Evolutionary conservation across 257 asterid genomes (phyloP).

Genomic region (Capsicum pubescens): DNA sequence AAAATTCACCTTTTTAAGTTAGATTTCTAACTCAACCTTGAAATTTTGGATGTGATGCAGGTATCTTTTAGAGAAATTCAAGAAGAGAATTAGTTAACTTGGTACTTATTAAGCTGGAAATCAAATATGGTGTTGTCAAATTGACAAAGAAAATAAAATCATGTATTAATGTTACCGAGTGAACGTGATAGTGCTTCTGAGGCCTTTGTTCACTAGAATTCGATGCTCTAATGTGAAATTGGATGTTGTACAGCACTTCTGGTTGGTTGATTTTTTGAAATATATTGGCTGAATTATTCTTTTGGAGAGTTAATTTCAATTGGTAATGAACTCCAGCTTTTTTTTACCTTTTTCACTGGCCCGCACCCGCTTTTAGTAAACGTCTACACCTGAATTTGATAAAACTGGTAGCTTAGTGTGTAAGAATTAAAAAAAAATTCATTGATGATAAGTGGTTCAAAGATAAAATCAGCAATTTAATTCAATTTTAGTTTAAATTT

Average conservation of each 20-base stretch:
- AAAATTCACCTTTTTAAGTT: not conserved
- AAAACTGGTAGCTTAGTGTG: no score
- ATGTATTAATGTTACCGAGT: no score
- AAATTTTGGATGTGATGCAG: not conserved
- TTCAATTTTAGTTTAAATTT: no score
- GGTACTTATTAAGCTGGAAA: not conserved
- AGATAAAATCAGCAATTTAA: no score
- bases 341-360: no score
- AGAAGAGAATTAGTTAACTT: not conserved
- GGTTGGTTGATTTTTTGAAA: not conserved
- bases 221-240: not conserved
- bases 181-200: not conserved
- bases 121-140: not conserved
- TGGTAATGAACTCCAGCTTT: no score
- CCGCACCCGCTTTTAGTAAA: no score
- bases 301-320: no score
- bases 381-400: no score
- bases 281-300: no score
- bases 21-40: not conserved
- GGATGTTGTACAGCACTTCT: not conserved
- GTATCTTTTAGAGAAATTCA: conserved; percentile 16
- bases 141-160: not conserved
- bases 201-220: not conserved
- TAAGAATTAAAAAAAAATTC: no score
- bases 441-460: no score